These are phyloP conservation scores for Tremellales sp. DNA, from an alignment of 1,284 basidiomycete genomes.

Conservation along the genomic window DNA sequence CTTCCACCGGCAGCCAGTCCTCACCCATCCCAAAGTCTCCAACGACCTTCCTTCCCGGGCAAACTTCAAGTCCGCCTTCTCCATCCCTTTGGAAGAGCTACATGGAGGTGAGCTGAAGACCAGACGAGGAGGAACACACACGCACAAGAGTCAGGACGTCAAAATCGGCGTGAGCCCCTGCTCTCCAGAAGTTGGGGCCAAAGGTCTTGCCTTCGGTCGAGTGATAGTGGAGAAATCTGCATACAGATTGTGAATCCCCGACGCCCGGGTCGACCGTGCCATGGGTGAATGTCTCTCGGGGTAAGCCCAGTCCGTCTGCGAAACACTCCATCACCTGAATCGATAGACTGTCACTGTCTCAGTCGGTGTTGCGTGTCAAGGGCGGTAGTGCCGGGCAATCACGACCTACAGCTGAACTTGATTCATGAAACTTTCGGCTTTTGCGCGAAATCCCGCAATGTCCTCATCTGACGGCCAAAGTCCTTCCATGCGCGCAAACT, in stretches of 20 bases:
- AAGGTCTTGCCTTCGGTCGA: conserved; percentile 29
- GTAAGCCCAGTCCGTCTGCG: conserved; percentile 29
- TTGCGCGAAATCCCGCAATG: conserved; percentile 12
- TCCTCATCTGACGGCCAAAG: conserved; percentile 28
- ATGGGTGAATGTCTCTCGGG: conserved; percentile 24
- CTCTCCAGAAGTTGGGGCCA: conserved; percentile 33
- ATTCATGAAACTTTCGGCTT: conserved; percentile 25
- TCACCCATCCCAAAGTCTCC: conserved; percentile 35
- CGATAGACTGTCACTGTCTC: conserved; percentile 12
- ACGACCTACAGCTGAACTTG: conserved; percentile 22
- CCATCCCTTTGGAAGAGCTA: conserved; percentile 34
- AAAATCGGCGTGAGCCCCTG: conserved; percentile 36
- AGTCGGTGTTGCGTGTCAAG: not conserved
- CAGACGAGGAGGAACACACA: not conserved
- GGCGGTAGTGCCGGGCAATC: not conserved
- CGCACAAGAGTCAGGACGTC: conserved; percentile 30
- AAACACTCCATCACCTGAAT: conserved; percentile 34
- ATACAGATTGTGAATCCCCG: conserved; percentile 28
- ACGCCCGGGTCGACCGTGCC: conserved; percentile 25
- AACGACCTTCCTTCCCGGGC: conserved; percentile 32
- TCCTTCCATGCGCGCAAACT: conserved; percentile 35
- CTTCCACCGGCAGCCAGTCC: conserved; percentile 27
- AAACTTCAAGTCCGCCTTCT: conserved; percentile 35
- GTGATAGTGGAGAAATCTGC: conserved; percentile 33
- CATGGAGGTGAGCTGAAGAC: not conserved